phyloP scores from a whole-genome alignment of 495 filamentous ascomycete genomes.

The Parathielavia hyrcaniae region DNA sequence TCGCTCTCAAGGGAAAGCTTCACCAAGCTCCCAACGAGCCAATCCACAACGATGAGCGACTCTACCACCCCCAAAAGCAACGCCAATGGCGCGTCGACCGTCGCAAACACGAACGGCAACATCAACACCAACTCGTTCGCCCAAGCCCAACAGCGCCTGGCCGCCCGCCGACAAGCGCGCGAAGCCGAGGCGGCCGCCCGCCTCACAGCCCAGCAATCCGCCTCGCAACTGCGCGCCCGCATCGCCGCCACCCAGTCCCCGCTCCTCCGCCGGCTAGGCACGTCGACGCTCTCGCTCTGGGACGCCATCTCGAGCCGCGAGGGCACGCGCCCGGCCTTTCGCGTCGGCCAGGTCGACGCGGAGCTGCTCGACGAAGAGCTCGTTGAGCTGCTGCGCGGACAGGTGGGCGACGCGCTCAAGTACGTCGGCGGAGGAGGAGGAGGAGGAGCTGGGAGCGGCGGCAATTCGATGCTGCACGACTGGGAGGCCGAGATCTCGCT shows the following conservation, averaged over 20 bases:
- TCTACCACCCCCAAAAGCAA: background rate
- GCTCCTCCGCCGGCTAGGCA: slow-evolving; percentile 50
- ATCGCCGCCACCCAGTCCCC: slow-evolving; percentile 60
- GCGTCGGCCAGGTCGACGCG: slow-evolving; percentile 94
- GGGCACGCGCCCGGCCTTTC: slow-evolving; percentile 76
- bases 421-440: slow-evolving; percentile 68
- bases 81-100: background rate
- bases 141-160: slow-evolving; percentile 75
- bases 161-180: slow-evolving; percentile 67
- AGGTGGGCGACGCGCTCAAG: slow-evolving; percentile 83
- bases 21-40: background rate
- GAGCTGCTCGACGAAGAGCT: slow-evolving; percentile 94
- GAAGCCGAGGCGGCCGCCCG: slow-evolving; percentile 56
- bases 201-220: slow-evolving; percentile 49
- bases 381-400: slow-evolving; percentile 72
- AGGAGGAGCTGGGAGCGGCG: slow-evolving; percentile 25
- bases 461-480: slow-evolving; percentile 52
- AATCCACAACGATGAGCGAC: slow-evolving; percentile 15
- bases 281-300: slow-evolving; percentile 56
- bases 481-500: slow-evolving; percentile 83
- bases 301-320: slow-evolving; percentile 66
- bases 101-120: background rate
- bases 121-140: slow-evolving; percentile 55
- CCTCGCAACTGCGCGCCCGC: slow-evolving; percentile 51
- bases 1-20: background rate